A percentile compares a stretch with the other conserved stretches of the same genome.
Evolutionary conservation across 495 filamentous ascomycete genomes (phyloP).

Genomic region (Bacidia rubella): DNA sequence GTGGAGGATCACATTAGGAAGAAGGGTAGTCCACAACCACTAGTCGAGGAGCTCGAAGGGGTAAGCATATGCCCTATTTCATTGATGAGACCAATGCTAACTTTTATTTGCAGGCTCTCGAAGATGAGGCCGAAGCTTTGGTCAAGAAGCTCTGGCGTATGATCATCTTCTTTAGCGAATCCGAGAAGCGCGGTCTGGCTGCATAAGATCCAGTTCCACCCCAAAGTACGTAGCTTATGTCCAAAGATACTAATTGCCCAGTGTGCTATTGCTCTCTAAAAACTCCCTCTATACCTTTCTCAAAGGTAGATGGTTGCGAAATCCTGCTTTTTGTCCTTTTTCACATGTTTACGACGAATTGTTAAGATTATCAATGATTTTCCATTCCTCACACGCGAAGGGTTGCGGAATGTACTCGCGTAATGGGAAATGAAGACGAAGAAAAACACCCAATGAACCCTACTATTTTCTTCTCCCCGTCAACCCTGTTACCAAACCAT

Average conservation of each 20-base stretch:
- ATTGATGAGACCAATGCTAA: conserved; percentile 24
- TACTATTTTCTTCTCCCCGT: conserved; percentile 1
- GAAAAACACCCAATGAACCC: not conserved
- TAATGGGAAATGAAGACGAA: not conserved
- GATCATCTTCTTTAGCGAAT: conserved; percentile 96
- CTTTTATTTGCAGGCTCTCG: conserved; percentile 49
- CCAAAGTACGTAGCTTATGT: too few species aligned
- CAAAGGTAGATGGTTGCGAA: too few species aligned
- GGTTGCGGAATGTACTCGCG: not conserved
- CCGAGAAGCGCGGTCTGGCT: conserved; percentile 79
- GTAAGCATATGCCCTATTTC: conserved; percentile 35
- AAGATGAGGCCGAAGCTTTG: conserved; percentile 86
- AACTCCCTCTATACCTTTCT: too few species aligned
- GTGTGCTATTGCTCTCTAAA: too few species aligned
- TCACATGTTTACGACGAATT: not conserved
- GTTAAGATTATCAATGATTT: not conserved
- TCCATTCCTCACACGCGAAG: not conserved
- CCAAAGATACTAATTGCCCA: too few species aligned
- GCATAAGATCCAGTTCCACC: too few species aligned
- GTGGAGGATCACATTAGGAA: conserved; percentile 79
- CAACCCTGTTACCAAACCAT: not conserved
- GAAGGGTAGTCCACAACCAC: conserved; percentile 57
- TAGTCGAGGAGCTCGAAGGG: conserved; percentile 75
- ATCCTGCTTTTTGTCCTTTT: not conserved
- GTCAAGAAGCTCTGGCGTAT: conserved; percentile 97